phyloP scores from a whole-genome alignment of 116 monocot species.

The Iris pallida region DNA sequence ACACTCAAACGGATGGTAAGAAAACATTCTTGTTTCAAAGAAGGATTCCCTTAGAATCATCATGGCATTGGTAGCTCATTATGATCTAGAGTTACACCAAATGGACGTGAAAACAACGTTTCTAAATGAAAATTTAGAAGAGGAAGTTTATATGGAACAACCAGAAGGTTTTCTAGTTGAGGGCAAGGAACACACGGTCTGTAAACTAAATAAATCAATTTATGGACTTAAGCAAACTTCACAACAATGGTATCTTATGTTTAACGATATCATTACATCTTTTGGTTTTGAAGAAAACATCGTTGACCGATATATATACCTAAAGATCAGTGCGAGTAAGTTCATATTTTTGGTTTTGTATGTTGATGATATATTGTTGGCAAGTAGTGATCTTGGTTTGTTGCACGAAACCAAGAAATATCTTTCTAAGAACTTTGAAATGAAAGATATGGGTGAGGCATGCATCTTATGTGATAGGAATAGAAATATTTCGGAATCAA shows the following conservation, averaged over 20 bases:
- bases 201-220: too few relatives aligned
- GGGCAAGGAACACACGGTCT: too few relatives aligned
- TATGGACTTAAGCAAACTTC: too few relatives aligned
- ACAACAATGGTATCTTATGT: too few relatives aligned
- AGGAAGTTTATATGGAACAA: too few relatives aligned
- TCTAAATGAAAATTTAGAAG: background rate
- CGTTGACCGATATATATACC: too few relatives aligned
- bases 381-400: background rate
- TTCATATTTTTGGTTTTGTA: too few relatives aligned
- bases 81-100: background rate
- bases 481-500: background rate
- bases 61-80: background rate
- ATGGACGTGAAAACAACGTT: background rate
- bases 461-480: background rate
- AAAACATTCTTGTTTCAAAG: background rate
- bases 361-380: too few relatives aligned
- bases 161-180: too few relatives aligned
- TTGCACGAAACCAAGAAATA: background rate
- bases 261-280: too few relatives aligned
- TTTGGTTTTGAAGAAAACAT: too few relatives aligned
- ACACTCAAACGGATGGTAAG: background rate
- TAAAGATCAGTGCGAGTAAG: too few relatives aligned
- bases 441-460: background rate
- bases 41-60: background rate
- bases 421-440: slow-evolving; percentile 4